Evolutionary conservation across 2,329 filamentous ascomycete genomes (phyloP), one percentile per base, ranked within the genome.

Genomic region (Eurotiales sp.): DNA sequence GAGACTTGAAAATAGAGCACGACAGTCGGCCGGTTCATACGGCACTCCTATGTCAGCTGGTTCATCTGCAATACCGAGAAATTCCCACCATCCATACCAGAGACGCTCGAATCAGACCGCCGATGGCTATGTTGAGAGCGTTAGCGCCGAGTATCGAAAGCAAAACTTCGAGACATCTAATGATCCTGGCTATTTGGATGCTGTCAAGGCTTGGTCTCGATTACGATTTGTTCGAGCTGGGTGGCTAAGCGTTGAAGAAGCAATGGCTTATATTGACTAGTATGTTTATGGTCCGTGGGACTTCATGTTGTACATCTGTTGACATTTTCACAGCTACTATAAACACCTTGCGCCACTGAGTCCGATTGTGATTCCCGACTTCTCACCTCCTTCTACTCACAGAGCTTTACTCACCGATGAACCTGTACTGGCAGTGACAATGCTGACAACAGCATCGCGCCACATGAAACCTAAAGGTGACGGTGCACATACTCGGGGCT

Each of bases 181-280:
- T 41, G 69, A 74, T 52, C 59, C 67, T 3, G 67, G 70, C 25
- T 70, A 66, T 59, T 73, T 80, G 37, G 82, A 87, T 52, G 91
- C 91, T 0, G 73, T 96, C 54, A 85, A 83, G 61, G 87, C 90
- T n/a, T 99, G 93, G 93, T 84, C 86, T 2, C 80, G 90, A 56
- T 91, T 96, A 67, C 85, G 91, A 39, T 97, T 97, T 65, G 92
- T 97, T n/a, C 85, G 90, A 49, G 90, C 90, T 8, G 93, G 93
- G 8, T 97, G 92, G 92, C 93, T 99, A 67, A 95, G 90, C 0
- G 88, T 92, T 0, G 84, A 88, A 58, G 93, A 99, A 70, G 92
- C 90, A 19, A 91, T 97, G 68, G 85, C 86, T 39, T 97, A 97
- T 64, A 88, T 99, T 56, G 86, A 91, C 66, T 97, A 97, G 85